Percentiles rank a stretch among this genome's conserved stretches.
These are phyloP conservation scores for Henckelia pumila DNA, from an alignment of 257 asterid genomes.

Conservation along the genomic window DNA sequence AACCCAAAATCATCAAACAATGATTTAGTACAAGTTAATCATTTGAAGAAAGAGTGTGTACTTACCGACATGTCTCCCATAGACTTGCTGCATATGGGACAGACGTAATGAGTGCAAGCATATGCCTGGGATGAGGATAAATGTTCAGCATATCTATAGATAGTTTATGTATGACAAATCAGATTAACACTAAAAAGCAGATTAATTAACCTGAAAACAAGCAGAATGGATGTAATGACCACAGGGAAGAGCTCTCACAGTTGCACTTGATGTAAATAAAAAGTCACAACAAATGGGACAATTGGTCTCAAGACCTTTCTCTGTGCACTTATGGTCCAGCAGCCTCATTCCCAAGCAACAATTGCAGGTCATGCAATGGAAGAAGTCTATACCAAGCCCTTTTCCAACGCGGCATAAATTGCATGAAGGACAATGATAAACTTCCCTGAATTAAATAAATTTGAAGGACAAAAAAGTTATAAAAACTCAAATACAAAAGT, in stretches of 20 bases:
- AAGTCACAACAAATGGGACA: slow-evolving; percentile 96
- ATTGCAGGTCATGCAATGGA: slow-evolving; percentile 98
- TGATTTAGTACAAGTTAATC: neutral
- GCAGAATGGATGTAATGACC: slow-evolving; percentile 99
- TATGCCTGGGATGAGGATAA: slow-evolving; percentile 58
- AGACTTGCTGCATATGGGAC: slow-evolving; percentile 97
- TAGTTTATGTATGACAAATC: neutral
- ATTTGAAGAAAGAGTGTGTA: slow-evolving; percentile 16
- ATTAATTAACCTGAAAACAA: slow-evolving; percentile 79
- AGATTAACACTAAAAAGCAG: slow-evolving; percentile 3
- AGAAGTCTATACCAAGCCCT: slow-evolving; percentile 90
- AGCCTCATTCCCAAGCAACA: slow-evolving; percentile 76
- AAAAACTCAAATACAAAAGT: neutral
- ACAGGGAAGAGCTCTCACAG: slow-evolving; percentile 93
- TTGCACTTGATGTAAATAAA: slow-evolving; percentile 84
- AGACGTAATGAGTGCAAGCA: slow-evolving; percentile 84
- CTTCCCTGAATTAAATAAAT: slow-evolving; percentile 52
- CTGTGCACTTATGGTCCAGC: slow-evolving; percentile 87
- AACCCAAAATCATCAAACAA: neutral
- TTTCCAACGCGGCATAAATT: slow-evolving; percentile 91
- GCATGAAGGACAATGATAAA: slow-evolving; percentile 96
- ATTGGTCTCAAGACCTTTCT: slow-evolving; percentile 93
- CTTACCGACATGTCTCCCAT: slow-evolving; percentile 99
- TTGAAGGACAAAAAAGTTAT: slow-evolving; percentile 12
- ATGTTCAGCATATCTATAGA: slow-evolving; percentile 1